Percentiles rank a stretch among this genome's conserved stretches.
Conservation (phyloP, 768 basidiomycete genomes). For the Collybia sordida region DNA sequence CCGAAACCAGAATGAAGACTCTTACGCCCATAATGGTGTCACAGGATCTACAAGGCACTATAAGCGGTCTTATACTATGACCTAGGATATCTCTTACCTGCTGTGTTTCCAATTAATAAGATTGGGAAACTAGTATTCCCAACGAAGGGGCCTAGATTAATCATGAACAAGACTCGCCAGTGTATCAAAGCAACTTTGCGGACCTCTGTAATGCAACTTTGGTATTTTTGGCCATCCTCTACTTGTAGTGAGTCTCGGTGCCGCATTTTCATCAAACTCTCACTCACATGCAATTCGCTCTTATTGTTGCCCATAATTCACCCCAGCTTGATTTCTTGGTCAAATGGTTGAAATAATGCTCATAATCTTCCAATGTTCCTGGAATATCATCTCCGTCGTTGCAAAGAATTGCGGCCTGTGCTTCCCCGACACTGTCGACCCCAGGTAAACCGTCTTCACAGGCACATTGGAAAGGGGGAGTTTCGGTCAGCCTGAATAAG, state of each 20-base stretch:
- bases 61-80: neutral
- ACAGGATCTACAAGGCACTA: constrained; percentile 18
- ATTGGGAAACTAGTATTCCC: constrained; percentile 31
- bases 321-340: constrained; percentile 26
- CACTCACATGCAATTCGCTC: constrained; percentile 30
- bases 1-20: neutral
- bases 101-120: constrained; percentile 24
- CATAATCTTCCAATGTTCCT: constrained; percentile 20
- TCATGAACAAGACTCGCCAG: neutral
- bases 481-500: constrained; percentile 19
- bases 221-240: constrained; percentile 23
- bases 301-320: constrained; percentile 28
- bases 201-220: constrained; percentile 22
- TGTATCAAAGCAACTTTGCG: neutral
- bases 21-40: constrained; percentile 25
- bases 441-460: constrained; percentile 16
- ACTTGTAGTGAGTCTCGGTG: no score
- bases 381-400: constrained; percentile 35
- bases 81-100: constrained; percentile 11
- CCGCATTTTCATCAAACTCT: neutral
- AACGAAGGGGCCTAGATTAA: constrained; percentile 21
- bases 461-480: constrained; percentile 26
- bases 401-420: constrained; percentile 25
- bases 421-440: constrained; percentile 14
- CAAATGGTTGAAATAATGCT: constrained; percentile 25